Evolutionary conservation across 805 yeast species (phyloP).

Genomic region (Wickerhamiella allomyrinae): DNA sequence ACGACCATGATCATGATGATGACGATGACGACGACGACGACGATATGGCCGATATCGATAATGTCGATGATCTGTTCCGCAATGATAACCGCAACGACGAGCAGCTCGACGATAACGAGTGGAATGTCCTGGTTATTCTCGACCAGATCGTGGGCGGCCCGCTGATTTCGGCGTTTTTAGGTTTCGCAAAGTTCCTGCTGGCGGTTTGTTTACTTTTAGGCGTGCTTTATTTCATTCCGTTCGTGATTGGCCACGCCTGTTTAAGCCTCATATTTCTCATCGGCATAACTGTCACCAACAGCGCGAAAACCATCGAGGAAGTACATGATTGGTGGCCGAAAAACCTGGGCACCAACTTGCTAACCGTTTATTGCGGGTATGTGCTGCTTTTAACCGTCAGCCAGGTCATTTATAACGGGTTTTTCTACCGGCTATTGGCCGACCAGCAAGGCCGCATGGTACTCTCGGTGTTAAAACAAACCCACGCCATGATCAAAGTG

Average conservation of each 20-base stretch:
- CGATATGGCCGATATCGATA: constrained; percentile 1
- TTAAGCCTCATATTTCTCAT: neutral
- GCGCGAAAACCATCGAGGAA: no score
- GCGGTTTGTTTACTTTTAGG: neutral
- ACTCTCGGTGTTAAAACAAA: neutral
- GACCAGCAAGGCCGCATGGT: constrained; percentile 1
- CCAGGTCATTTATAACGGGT: neutral
- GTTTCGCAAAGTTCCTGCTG: neutral
- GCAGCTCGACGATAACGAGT: neutral
- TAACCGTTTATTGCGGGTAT: neutral
- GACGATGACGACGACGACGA: constrained; percentile 3
- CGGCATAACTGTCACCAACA: no score
- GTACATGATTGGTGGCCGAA: no score
- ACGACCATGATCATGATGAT: neutral
- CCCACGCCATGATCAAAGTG: constrained; percentile 37
- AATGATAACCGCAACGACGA: constrained; percentile 9
- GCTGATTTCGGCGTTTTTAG: neutral
- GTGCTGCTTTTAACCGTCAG: neutral
- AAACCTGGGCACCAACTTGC: no score
- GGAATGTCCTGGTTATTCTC: neutral
- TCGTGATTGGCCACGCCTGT: constrained; percentile 1
- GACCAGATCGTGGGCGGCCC: constrained; percentile 2
- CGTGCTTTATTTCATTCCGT: constrained; percentile 2
- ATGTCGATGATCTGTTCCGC: constrained; percentile 4
- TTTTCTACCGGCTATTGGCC: neutral